Percentiles rank a stretch among this genome's conserved stretches.
These are phyloP conservation scores for Retiboletus flavoniger DNA, from an alignment of 1,284 basidiomycete genomes.

Conservation along the genomic window DNA sequence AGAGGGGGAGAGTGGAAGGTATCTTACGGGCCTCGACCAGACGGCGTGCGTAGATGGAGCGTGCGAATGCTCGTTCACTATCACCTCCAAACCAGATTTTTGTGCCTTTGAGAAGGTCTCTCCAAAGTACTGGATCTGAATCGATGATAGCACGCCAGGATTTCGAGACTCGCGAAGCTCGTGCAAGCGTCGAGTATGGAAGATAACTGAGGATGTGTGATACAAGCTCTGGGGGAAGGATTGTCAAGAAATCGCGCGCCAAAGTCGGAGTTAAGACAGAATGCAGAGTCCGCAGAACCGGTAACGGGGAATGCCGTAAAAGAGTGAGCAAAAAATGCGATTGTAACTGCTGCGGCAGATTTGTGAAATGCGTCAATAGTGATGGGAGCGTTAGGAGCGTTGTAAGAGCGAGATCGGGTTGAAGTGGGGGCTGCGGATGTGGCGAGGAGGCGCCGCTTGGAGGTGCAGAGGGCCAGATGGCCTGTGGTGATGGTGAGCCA, in stretches of 20 bases:
- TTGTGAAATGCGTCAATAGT: slow-evolving; percentile 71
- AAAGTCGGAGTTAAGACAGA: slow-evolving; percentile 81
- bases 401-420: slow-evolving; percentile 74
- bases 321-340: slow-evolving; percentile 84
- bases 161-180: slow-evolving; percentile 78
- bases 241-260: slow-evolving; percentile 82
- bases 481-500: slow-evolving; percentile 72
- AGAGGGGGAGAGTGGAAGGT: slow-evolving; percentile 54
- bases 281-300: slow-evolving; percentile 79
- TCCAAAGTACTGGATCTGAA: slow-evolving; percentile 82
- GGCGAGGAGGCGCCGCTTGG: slow-evolving; percentile 72
- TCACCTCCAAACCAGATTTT: slow-evolving; percentile 85
- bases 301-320: slow-evolving; percentile 78
- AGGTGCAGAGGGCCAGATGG: slow-evolving; percentile 73
- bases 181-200: slow-evolving; percentile 72
- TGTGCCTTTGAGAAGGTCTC: slow-evolving; percentile 72
- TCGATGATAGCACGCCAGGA: slow-evolving; percentile 83
- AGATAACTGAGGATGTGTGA: slow-evolving; percentile 78
- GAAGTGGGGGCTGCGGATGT: slow-evolving; percentile 63
- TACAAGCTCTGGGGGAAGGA: slow-evolving; percentile 82
- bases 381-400: slow-evolving; percentile 78
- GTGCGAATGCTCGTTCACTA: slow-evolving; percentile 68
- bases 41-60: slow-evolving; percentile 60
- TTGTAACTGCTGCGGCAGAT: slow-evolving; percentile 71
- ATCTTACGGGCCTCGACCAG: slow-evolving; percentile 42